Conservation (phyloP, 257 asterid species). For the Fraxinus quadrangulata region DNA sequence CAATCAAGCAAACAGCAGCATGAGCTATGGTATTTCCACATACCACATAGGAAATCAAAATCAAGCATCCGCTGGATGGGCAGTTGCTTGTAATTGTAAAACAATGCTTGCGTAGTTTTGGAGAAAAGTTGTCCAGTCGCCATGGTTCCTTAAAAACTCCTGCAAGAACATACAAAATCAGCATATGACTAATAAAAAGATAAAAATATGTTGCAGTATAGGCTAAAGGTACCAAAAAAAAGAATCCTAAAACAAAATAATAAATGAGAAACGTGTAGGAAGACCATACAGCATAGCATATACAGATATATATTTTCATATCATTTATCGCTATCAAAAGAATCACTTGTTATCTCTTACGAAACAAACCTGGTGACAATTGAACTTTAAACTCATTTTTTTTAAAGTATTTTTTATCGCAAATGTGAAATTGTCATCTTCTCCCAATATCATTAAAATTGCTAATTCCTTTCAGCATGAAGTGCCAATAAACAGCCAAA, state of each 20-base stretch:
- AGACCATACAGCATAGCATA: neutral
- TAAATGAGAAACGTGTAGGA: neutral
- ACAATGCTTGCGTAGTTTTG: slow-evolving; percentile 86
- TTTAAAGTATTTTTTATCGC: neutral
- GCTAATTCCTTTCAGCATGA: neutral
- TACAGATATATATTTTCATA: neutral
- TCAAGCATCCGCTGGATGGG: slow-evolving; percentile 99
- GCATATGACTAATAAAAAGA: slow-evolving; percentile 10
- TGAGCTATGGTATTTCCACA: slow-evolving; percentile 14
- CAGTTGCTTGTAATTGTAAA: slow-evolving; percentile 92
- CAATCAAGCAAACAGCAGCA: neutral
- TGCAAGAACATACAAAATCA: slow-evolving; percentile 38
- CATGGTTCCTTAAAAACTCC: slow-evolving; percentile 58
- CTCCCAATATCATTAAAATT: neutral
- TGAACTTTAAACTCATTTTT: neutral
- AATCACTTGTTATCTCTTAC: slow-evolving; percentile 6
- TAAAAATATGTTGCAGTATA: neutral
- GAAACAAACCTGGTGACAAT: slow-evolving; percentile 3
- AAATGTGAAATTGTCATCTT: neutral
- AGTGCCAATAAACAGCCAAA: neutral
- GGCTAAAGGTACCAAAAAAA: slow-evolving; percentile 9
- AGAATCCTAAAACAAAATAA: neutral
- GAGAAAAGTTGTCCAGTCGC: slow-evolving; percentile 96
- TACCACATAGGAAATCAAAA: slow-evolving; percentile 96
- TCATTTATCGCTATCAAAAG: neutral